Percentiles rank a stretch among this genome's conserved stretches.
Conservation (phyloP, 805 yeast genomes). For the Wickerhamomyces rabaulensis region DNA sequence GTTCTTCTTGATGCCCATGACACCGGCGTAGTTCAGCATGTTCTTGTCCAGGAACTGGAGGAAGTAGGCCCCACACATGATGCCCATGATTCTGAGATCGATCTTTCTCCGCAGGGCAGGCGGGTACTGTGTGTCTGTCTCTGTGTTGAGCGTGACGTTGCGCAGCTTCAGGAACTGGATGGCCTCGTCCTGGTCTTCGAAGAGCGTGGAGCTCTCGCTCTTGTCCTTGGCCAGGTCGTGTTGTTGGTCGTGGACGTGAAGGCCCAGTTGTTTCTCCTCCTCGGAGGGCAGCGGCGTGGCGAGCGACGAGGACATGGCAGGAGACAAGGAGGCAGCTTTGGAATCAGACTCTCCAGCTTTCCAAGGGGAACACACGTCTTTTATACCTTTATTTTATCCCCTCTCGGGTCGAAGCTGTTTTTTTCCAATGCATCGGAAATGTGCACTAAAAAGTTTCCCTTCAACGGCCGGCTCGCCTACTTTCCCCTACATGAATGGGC, state of each 20-base stretch:
- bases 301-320: neutral
- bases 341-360: too few species aligned
- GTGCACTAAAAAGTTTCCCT: too few species aligned
- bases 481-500: too few species aligned
- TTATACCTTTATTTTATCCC: too few species aligned
- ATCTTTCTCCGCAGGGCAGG: constrained; percentile 29
- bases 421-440: neutral
- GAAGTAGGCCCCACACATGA: constrained; percentile 49
- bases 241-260: too few species aligned
- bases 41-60: constrained; percentile 56
- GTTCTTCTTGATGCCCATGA: constrained; percentile 54
- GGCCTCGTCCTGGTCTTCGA: constrained; percentile 18
- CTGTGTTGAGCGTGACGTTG: constrained; percentile 4
- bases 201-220: neutral
- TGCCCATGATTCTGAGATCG: constrained; percentile 43
- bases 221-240: neutral
- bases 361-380: too few species aligned
- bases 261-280: neutral
- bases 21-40: constrained; percentile 56
- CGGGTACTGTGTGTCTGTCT: constrained; percentile 12
- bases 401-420: too few species aligned
- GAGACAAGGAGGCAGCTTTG: too few species aligned
- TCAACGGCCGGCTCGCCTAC: too few species aligned
- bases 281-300: neutral
- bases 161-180: constrained; percentile 15